These are phyloP conservation scores for Cydonia oblonga DNA, from an alignment of 331 rosid genomes.

Conservation along the genomic window DNA sequence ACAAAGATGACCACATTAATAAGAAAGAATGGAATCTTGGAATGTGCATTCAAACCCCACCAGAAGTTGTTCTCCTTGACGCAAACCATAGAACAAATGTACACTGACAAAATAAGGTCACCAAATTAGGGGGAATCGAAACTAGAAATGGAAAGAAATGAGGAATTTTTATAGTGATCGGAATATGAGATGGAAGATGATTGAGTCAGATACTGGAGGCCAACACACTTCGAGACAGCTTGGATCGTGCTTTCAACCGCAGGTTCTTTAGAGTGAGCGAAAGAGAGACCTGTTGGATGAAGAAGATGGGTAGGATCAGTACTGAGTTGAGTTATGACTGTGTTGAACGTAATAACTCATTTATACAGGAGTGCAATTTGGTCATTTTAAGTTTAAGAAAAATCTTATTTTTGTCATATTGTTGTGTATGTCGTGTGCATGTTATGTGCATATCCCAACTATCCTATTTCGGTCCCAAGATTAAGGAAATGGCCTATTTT, in stretches of 20 bases:
- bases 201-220: constrained; percentile 38
- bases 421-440: too few relatives aligned
- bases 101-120: not conserved
- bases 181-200: constrained; percentile 28
- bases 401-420: too few relatives aligned
- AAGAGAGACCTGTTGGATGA: not conserved
- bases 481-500: too few relatives aligned
- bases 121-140: not conserved
- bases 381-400: too few relatives aligned
- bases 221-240: constrained; percentile 60
- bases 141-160: not conserved
- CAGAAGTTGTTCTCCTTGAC: too few relatives aligned
- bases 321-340: not conserved
- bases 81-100: too few relatives aligned
- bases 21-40: constrained; percentile 69
- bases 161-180: constrained; percentile 33
- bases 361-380: too few relatives aligned
- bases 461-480: too few relatives aligned
- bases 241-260: constrained; percentile 50
- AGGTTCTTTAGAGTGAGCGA: constrained; percentile 8
- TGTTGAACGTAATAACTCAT: too few relatives aligned
- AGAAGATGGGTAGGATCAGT: not conserved
- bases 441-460: too few relatives aligned
- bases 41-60: not conserved
- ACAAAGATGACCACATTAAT: constrained; percentile 53